Evolutionary conservation across 2,329 filamentous ascomycete genomes (phyloP).

Genomic region (Cordyceps cicadae): DNA sequence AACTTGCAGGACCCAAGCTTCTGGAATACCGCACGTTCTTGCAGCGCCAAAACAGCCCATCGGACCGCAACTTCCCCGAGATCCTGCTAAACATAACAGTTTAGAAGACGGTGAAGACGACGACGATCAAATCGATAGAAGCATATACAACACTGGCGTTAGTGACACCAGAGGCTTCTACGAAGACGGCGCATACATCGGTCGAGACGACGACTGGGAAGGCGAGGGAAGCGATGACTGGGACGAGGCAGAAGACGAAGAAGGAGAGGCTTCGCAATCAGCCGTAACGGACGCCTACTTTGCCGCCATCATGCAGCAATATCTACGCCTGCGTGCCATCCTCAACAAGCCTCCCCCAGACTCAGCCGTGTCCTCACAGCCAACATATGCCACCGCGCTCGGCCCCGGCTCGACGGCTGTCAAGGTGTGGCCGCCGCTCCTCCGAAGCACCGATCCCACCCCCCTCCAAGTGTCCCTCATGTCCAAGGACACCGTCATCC

Average conservation of each 20-base stretch:
- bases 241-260: constrained; percentile 21
- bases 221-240: constrained; percentile 20
- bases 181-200: constrained; percentile 71
- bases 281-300: constrained; percentile 60
- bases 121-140: constrained; percentile 28
- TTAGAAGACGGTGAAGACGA: constrained; percentile 24
- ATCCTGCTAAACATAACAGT: constrained; percentile 21
- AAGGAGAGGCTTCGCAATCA: constrained; percentile 23
- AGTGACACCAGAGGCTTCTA: constrained; percentile 59
- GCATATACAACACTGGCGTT: constrained; percentile 39
- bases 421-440: constrained; percentile 42
- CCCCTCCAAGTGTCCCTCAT: constrained; percentile 56
- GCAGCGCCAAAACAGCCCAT: constrained; percentile 50
- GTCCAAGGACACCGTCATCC: constrained; percentile 57
- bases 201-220: constrained; percentile 36
- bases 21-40: constrained; percentile 61
- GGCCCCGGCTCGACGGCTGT: constrained; percentile 42
- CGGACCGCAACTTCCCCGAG: constrained; percentile 41
- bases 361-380: constrained; percentile 42
- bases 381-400: constrained; percentile 47
- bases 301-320: constrained; percentile 55
- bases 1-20: constrained; percentile 61
- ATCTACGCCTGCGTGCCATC: constrained; percentile 52
- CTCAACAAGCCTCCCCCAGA: constrained; percentile 50
- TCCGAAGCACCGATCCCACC: constrained; percentile 46